These are phyloP conservation scores for Alternaria consortialis DNA, from an alignment of 2,329 filamentous ascomycete genomes.

Conservation along the genomic window DNA sequence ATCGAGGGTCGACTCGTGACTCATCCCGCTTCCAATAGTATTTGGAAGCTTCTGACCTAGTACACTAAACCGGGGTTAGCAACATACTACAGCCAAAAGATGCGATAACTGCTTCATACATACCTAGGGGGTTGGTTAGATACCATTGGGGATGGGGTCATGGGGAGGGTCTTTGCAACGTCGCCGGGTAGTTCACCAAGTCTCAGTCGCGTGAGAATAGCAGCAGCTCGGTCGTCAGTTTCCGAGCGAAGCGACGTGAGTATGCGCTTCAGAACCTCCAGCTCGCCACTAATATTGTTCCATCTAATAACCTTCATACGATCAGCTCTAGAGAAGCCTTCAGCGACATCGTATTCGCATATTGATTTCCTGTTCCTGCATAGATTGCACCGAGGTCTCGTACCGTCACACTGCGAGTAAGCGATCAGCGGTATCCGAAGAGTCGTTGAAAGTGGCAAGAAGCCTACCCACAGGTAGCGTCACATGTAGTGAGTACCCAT, in stretches of 20 bases:
- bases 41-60: conserved; percentile 27
- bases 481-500: conserved; percentile 15
- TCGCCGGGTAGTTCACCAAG: conserved; percentile 31
- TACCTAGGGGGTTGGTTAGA: conserved; percentile 30
- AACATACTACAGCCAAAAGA: conserved; percentile 14
- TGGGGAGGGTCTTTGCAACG: conserved; percentile 29
- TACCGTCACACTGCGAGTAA: conserved; percentile 32
- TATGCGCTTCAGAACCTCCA: conserved; percentile 35
- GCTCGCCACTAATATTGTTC: conserved; percentile 27
- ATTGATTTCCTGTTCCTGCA: conserved; percentile 28
- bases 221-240: conserved; percentile 32
- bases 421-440: conserved; percentile 1
- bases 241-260: conserved; percentile 28
- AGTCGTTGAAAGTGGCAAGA: not conserved
- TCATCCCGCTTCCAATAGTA: conserved; percentile 23
- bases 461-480: conserved; percentile 16
- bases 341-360: conserved; percentile 37
- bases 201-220: conserved; percentile 28
- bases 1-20: conserved; percentile 21
- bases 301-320: conserved; percentile 37
- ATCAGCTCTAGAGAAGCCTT: conserved; percentile 36
- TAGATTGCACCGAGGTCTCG: conserved; percentile 30
- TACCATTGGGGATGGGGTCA: conserved; percentile 12
- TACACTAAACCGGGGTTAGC: conserved; percentile 29
- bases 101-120: conserved; percentile 6